A percentile compares a stretch with the other conserved stretches of the same genome.
Evolutionary conservation across 2,329 filamentous ascomycete species (phyloP).

Genomic region (Tolypocladium amazonense): DNA sequence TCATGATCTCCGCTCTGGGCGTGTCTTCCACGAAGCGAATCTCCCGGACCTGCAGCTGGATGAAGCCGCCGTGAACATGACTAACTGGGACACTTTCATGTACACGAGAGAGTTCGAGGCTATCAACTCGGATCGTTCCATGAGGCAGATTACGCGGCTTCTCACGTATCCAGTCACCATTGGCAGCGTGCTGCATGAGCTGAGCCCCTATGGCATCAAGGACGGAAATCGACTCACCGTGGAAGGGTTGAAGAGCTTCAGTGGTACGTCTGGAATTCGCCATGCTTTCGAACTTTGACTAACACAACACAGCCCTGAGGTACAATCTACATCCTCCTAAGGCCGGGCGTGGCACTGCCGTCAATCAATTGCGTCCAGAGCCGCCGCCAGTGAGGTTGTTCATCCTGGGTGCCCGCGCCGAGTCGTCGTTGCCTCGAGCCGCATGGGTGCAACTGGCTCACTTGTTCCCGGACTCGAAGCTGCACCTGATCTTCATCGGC

Average conservation of each 20-base stretch:
- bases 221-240: conserved; percentile 65
- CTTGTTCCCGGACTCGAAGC: conserved; percentile 82
- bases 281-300: not conserved
- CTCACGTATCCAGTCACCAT: conserved; percentile 91
- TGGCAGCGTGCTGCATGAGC: conserved; percentile 82
- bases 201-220: conserved; percentile 83
- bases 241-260: conserved; percentile 89
- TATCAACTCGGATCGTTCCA: conserved; percentile 78
- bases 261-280: conserved; percentile 50
- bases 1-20: conserved; percentile 82
- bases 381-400: conserved; percentile 88
- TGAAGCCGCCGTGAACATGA: conserved; percentile 91
- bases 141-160: conserved; percentile 87
- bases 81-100: conserved; percentile 94
- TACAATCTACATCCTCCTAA: conserved; percentile 88
- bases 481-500: conserved; percentile 90
- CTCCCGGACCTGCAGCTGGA: conserved; percentile 86
- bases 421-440: conserved; percentile 87
- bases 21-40: conserved; percentile 88
- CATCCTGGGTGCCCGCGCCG: conserved; percentile 88
- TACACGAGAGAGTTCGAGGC: conserved; percentile 88
- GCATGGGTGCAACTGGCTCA: conserved; percentile 92
- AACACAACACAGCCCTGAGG: conserved; percentile 54
- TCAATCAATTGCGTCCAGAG: conserved; percentile 72
- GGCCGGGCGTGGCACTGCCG: conserved; percentile 59